A percentile compares a stretch with the other conserved stretches of the same genome.
Evolutionary conservation across 1,284 basidiomycete genomes (phyloP).

Genomic region (Ustilago trichophora): DNA sequence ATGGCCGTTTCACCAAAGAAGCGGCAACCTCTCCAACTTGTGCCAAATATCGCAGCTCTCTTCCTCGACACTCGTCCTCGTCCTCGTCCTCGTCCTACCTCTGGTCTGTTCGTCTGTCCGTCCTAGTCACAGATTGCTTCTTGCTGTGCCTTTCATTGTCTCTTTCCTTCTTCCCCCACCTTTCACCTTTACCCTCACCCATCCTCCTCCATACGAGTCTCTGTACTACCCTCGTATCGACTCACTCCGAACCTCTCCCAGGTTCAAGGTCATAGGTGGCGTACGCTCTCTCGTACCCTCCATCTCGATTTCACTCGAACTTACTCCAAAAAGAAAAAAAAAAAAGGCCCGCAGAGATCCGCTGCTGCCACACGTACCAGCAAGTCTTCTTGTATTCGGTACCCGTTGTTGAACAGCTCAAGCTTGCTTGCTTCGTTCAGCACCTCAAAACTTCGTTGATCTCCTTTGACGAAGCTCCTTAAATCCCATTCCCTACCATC

Average conservation of each 20-base stretch:
- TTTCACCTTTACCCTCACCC: constrained; percentile 1
- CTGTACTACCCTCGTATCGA: constrained; percentile 11
- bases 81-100: too few species aligned
- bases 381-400: too few species aligned
- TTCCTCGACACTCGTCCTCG: too few species aligned
- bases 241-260: constrained; percentile 1
- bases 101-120: too few species aligned
- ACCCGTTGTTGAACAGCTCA: not conserved
- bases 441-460: too few species aligned
- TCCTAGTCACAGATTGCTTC: constrained; percentile 9
- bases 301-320: not conserved
- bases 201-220: constrained; percentile 4
- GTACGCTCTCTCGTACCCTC: constrained; percentile 4
- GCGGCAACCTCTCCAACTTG: too few species aligned
- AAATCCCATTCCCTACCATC: too few species aligned
- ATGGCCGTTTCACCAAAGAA: too few species aligned
- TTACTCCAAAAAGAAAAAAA: too few species aligned
- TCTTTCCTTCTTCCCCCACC: not conserved
- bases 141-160: too few species aligned
- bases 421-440: not conserved
- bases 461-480: too few species aligned
- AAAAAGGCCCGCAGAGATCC: constrained; percentile 6
- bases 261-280: constrained; percentile 24
- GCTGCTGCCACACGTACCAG: constrained; percentile 5
- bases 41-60: too few species aligned